A percentile compares a stretch with the other conserved stretches of the same genome.
Conservation (phyloP, 306 rosid species). For the Fagus crenata region DNA sequence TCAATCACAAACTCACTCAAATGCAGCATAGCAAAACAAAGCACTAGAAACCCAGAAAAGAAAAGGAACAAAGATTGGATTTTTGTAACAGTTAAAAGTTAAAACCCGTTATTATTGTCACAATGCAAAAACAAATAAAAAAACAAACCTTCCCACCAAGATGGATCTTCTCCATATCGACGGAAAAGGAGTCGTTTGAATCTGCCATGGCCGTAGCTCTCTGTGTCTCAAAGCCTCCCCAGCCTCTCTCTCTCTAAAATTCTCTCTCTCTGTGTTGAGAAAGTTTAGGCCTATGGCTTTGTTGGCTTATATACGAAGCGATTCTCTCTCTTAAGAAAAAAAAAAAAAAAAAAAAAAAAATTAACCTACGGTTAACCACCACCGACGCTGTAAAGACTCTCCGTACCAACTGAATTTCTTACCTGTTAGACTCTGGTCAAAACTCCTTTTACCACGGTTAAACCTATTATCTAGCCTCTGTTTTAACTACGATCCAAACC, state of each 20-base stretch:
- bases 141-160: constrained; percentile 88
- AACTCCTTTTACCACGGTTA: constrained; percentile 1
- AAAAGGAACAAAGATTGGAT: constrained; percentile 9
- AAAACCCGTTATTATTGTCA: neutral
- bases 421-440: constrained; percentile 30
- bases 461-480: too few species aligned
- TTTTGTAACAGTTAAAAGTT: neutral
- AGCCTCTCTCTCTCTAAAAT: constrained; percentile 32
- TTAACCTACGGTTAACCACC: constrained; percentile 54
- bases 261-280: constrained; percentile 6
- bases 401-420: constrained; percentile 35
- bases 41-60: neutral
- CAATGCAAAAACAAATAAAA: neutral
- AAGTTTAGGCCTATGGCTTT: constrained; percentile 30
- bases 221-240: constrained; percentile 47
- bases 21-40: constrained; percentile 29
- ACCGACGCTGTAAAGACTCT: constrained; percentile 48
- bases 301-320: constrained; percentile 67
- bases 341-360: neutral
- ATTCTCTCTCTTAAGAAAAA: constrained; percentile 14
- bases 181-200: constrained; percentile 64
- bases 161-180: constrained; percentile 86
- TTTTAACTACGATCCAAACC: too few species aligned
- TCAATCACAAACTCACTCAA: constrained; percentile 11
- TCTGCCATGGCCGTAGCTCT: constrained; percentile 70